Conservation (phyloP, 371 early-diverging fungal genomes). For the Mortierella sp. region DNA sequence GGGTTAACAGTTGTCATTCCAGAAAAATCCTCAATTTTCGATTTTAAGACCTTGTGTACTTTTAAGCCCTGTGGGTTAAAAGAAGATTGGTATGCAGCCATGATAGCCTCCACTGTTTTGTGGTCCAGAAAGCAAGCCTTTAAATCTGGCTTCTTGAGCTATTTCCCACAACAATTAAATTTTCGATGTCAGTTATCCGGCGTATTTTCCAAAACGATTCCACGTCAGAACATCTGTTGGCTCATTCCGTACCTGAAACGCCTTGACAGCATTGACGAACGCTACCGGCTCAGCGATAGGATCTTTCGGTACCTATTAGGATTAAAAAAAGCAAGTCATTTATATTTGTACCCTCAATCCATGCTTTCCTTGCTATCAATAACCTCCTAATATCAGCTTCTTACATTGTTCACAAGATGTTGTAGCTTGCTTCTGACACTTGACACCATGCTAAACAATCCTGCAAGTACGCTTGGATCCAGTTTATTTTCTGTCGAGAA, state of each 20-base stretch:
- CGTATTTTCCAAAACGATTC: not conserved
- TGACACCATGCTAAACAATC: conserved; percentile 68
- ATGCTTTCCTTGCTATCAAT: not conserved
- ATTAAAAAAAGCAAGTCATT: not conserved
- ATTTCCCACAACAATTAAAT: not conserved
- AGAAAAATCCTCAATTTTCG: conserved; percentile 74
- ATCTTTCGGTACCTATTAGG: conserved; percentile 67
- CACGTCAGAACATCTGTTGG: no score
- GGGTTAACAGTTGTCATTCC: conserved; percentile 65
- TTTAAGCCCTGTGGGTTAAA: conserved; percentile 60
- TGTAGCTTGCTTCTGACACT: conserved; percentile 71
- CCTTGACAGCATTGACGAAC: conserved; percentile 65
- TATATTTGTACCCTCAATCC: not conserved
- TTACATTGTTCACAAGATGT: conserved; percentile 69
- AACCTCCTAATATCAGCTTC: not conserved
- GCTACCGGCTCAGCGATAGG: conserved; percentile 71
- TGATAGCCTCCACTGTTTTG: conserved; percentile 45
- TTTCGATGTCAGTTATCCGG: not conserved
- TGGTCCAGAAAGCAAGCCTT: conserved; percentile 35
- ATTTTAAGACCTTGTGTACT: conserved; percentile 70
- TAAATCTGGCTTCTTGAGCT: conserved; percentile 47
- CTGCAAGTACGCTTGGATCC: conserved; percentile 71
- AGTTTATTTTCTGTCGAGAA: conserved; percentile 63
- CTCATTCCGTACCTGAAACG: conserved; percentile 62
- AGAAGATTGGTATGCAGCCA: conserved; percentile 42